phyloP scores from a whole-genome alignment of 352 stramenopile genomes.

The Pythium guiyangense region DNA sequence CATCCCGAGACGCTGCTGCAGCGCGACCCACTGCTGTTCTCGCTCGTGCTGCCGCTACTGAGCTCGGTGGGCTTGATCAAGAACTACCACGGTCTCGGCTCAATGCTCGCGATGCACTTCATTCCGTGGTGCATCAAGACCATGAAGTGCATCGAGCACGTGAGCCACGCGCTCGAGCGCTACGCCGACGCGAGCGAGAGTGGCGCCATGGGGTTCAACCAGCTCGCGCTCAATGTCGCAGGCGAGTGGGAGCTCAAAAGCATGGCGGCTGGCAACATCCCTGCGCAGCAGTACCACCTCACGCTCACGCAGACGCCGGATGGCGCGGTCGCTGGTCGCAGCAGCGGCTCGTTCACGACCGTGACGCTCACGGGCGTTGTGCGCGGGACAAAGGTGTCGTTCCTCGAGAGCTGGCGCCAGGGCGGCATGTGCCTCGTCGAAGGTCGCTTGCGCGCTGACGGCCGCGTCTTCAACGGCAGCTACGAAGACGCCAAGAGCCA shows the following conservation, averaged over 20 bases:
- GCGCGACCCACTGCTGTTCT: conserved; percentile 50
- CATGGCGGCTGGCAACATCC: conserved; percentile 83
- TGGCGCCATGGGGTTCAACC: conserved; percentile 10
- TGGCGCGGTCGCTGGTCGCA: conserved; percentile 61
- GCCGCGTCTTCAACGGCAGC: conserved; percentile 61
- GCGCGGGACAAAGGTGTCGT: conserved; percentile 76
- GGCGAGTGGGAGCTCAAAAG: conserved; percentile 88
- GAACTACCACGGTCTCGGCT: conserved; percentile 65
- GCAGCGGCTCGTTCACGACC: conserved; percentile 77
- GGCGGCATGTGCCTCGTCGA: conserved; percentile 85
- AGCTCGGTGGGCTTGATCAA: conserved; percentile 60
- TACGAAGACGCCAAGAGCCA: conserved; percentile 88
- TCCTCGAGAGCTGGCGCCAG: conserved; percentile 85
- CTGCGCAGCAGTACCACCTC: conserved; percentile 83
- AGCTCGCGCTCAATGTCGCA: conserved; percentile 58
- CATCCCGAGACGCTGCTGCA: conserved; percentile 31
- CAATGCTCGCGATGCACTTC: conserved; percentile 66
- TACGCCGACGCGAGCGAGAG: not conserved
- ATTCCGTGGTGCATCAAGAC: conserved; percentile 72
- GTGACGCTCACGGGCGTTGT: conserved; percentile 75
- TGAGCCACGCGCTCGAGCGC: conserved; percentile 46
- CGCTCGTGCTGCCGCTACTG: conserved; percentile 59
- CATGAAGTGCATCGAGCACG: conserved; percentile 61
- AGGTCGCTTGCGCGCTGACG: conserved; percentile 68
- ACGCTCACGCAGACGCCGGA: conserved; percentile 62